These are phyloP conservation scores for Candida albicans DNA, from an alignment of 1,139 yeast genomes.

Conservation along the genomic window DNA sequence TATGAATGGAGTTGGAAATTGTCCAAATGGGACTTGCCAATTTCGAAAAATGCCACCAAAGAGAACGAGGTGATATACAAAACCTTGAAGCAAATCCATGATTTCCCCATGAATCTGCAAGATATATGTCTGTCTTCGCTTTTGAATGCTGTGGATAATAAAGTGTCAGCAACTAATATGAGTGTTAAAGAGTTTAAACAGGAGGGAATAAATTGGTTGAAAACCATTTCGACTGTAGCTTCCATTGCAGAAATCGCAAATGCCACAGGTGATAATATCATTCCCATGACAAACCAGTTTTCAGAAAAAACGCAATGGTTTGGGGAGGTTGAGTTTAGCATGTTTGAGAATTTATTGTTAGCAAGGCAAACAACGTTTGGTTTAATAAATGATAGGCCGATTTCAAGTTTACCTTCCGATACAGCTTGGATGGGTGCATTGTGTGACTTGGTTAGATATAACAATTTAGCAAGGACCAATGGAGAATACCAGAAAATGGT, in stretches of 20 bases:
- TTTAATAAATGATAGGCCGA: constrained; percentile 18
- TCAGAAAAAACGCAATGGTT: constrained; percentile 37
- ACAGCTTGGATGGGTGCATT: constrained; percentile 28
- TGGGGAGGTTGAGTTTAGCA: constrained; percentile 26
- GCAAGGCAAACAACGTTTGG: constrained; percentile 40
- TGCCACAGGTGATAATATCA: not conserved
- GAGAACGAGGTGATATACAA: constrained; percentile 49
- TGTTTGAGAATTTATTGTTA: constrained; percentile 42
- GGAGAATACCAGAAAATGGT: constrained; percentile 48
- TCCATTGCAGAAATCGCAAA: constrained; percentile 10
- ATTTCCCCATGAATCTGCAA: constrained; percentile 21
- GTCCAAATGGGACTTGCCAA: constrained; percentile 67
- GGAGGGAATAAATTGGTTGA: constrained; percentile 29
- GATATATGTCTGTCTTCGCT: constrained; percentile 20
- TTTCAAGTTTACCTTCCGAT: constrained; percentile 5
- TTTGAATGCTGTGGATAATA: constrained; percentile 18
- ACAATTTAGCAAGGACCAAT: constrained; percentile 34
- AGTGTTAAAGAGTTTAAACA: constrained; percentile 19
- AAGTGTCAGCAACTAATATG: constrained; percentile 11
- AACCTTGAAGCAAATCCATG: constrained; percentile 43
- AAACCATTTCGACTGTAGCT: constrained; percentile 35
- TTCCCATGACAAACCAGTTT: constrained; percentile 11
- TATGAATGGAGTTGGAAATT: constrained; percentile 70
- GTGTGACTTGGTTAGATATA: constrained; percentile 44
- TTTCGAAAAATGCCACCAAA: constrained; percentile 25